Base-by-base conservation (phyloP, 345 rosid genomes). In the Crucihimalaya himalaica region DNA sequence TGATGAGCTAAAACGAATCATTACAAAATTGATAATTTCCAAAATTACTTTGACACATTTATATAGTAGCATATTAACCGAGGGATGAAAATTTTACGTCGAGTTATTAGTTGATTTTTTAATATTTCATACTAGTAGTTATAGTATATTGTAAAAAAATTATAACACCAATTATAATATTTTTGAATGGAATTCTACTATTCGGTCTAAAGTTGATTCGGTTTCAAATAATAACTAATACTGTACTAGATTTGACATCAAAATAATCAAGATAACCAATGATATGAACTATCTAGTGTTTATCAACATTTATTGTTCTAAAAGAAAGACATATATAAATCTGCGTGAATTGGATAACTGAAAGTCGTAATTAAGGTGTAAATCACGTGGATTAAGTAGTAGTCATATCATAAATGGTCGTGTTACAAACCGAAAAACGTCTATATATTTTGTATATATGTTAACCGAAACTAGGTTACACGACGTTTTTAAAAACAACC, bases 311-410 rank as follows among this genome's bases (percentile, higher is more conserved):
- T 1, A 31, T 32, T 39, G 20, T 3, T 9, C 42, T 0, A 12
- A 39, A 55, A 15, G 12, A 4, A 29, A 34, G 25, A 6, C 19
- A 43, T n/a, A 25, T 11, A 54, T n/a, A 25, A 16, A 54, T 15
- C 8, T 8, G 7, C 54, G 63, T 72, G 63, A 63, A 63, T 4
- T 52, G 27, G 70, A 66, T 58, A 20, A 57, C 19, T 13, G 51
- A 58, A 58, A 66, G 43, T 28, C 71, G 58, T 65, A 54, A 18
- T 3, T 14, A 35, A 73, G 66, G 66, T 46, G 43, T 73, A 73
- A 65, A 73, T 73, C 71, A 73, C 66, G 77, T 73, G 77, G 71
- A 64, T 56, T 46, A 55, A 65, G 64, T 73, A 21, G 9, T 32
- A 8, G 15, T 66, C 72, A 35, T 65, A 42, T 62, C 23, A 56